Evolutionary conservation across 805 yeast species (phyloP), one percentile per base, ranked within the genome.

Genomic region (Yamadazyma laniorum): DNA sequence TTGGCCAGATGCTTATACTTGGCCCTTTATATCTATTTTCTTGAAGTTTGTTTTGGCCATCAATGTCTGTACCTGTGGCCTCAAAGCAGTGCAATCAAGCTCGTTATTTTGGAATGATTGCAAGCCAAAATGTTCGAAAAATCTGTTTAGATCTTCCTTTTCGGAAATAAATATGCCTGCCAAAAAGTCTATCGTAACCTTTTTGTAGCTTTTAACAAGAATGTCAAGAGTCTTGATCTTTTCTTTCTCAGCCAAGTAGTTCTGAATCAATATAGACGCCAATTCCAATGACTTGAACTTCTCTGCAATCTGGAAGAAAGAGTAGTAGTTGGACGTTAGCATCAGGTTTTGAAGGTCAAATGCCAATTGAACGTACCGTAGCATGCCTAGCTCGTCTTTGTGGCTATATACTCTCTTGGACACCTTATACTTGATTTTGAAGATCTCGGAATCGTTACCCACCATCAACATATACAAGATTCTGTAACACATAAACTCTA

Each of bases 21-120:
- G 97, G 1, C 98, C 98, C 66, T 90, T 90, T 45, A 91, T 89
- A 55, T 90, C 97, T 11, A 90, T 80, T 53, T 72, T 82, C 43
- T 65, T 75, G 48, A 72, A 71, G 23, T 61, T 64, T 2, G 64
- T 46, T n/a, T 29, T 33, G 49, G 59, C 44, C 58, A 59, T 47
- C 59, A 67, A 33, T 53, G 64, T 44, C 43, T 57, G 44, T 29
- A 63, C 56, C 3, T 79, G 58, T 0, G 53, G 59, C 40, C 74
- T 56, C 2, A 67, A 56, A 3, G 45, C 44, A 1, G 49, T 48
- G 37, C 67, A 64, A 43, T 67, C 71, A 34, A 65, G 55, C 5
- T 39, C 44, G 7, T 16, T 16, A 8, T 16, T 19, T 2, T 19
- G 15, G 4, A n/a, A 15, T 7, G 44, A 53, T 3, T 41, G 44